Evolutionary conservation across 2,329 filamentous ascomycete species (phyloP).

Genomic region (Beauveria sp.): DNA sequence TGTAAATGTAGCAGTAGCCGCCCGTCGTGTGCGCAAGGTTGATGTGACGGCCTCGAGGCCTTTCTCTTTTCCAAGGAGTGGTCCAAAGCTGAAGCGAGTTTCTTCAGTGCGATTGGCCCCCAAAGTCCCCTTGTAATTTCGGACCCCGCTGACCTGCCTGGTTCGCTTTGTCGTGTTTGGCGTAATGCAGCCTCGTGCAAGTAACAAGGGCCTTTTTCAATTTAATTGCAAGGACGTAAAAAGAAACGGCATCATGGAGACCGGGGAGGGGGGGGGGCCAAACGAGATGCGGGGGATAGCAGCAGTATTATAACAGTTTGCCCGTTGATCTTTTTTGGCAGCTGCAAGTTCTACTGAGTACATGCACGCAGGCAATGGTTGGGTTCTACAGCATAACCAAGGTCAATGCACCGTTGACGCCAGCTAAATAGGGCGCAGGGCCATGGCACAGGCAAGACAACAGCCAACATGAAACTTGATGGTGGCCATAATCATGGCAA

Average conservation of each 20-base stretch:
- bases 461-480: background rate
- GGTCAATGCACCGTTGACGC: background rate
- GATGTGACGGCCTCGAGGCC: background rate
- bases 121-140: constrained; percentile 9
- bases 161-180: background rate
- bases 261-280: background rate
- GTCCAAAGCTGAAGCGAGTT: background rate
- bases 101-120: background rate
- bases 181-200: background rate
- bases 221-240: background rate
- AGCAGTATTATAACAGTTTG: background rate
- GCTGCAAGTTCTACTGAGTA: too few relatives aligned
- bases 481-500: background rate
- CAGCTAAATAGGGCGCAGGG: background rate
- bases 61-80: background rate
- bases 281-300: background rate
- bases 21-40: background rate
- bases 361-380: too few relatives aligned
- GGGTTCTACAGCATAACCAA: background rate
- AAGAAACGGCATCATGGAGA: background rate
- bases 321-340: too few relatives aligned
- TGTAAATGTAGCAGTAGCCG: background rate
- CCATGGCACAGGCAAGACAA: background rate
- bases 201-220: background rate
- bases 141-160: background rate